phyloP scores from a whole-genome alignment of 306 rosid species.

The Nissolia schottii region DNA sequence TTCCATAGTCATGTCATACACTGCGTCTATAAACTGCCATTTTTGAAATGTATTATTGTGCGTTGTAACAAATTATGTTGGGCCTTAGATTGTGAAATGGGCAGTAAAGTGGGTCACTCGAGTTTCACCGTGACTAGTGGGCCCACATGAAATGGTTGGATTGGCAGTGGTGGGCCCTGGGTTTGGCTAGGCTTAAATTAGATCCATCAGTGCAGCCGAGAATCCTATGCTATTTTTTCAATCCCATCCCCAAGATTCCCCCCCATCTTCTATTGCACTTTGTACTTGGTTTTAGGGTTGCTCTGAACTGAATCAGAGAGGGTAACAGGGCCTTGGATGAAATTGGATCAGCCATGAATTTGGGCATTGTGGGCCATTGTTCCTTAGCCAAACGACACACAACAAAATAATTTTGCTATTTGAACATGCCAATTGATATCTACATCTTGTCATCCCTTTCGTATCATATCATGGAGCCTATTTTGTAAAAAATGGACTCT shows the following conservation, averaged over 20 bases:
- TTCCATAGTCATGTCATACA: not conserved
- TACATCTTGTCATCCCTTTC: too few species aligned
- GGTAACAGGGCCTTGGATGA: not conserved
- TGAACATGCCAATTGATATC: too few species aligned
- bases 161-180: conserved; percentile 31
- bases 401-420: too few species aligned
- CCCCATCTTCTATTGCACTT: not conserved
- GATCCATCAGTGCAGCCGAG: conserved; percentile 26
- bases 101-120: conserved; percentile 25
- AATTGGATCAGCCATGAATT: not conserved
- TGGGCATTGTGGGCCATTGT: not conserved
- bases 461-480: too few species aligned
- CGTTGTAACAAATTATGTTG: not conserved
- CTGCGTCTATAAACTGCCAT: not conserved
- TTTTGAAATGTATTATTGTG: not conserved
- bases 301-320: not conserved
- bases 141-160: conserved; percentile 19
- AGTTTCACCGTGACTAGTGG: not conserved
- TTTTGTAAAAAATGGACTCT: too few species aligned
- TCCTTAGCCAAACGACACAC: conserved; percentile 5
- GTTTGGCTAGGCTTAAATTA: not conserved
- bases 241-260: not conserved
- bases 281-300: not conserved
- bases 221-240: conserved; percentile 38
- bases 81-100: conserved; percentile 29